phyloP scores from a whole-genome alignment of 2,329 filamentous ascomycete genomes.

The Nemania sp. region DNA sequence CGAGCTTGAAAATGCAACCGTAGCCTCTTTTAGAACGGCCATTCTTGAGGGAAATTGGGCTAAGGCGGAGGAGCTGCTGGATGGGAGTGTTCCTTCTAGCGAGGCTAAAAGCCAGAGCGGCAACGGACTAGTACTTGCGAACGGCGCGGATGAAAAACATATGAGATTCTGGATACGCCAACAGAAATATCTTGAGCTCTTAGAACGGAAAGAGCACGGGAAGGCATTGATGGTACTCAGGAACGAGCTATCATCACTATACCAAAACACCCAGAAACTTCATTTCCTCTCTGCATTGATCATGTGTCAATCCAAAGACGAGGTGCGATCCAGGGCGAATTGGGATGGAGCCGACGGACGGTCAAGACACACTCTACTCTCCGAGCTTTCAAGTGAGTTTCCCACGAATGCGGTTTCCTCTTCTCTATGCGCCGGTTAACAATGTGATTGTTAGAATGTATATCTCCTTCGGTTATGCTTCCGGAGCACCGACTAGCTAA shows the following conservation, averaged over 20 bases:
- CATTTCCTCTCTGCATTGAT: conserved; percentile 89
- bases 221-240: conserved; percentile 85
- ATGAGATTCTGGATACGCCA: conserved; percentile 92
- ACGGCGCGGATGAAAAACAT: conserved; percentile 78
- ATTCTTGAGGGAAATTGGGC: conserved; percentile 85
- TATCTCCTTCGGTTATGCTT: conserved; percentile 97
- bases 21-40: conserved; percentile 85
- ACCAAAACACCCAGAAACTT: conserved; percentile 80
- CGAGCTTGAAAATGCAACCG: conserved; percentile 85
- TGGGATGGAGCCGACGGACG: conserved; percentile 86
- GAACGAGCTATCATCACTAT: conserved; percentile 86
- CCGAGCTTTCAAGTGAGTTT: conserved; percentile 81
- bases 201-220: conserved; percentile 80
- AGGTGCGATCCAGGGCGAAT: conserved; percentile 79
- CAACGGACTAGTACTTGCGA: conserved; percentile 78
- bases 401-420: background rate
- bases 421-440: conserved; percentile 37
- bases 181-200: conserved; percentile 92
- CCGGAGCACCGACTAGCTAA: conserved; percentile 88
- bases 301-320: conserved; percentile 85
- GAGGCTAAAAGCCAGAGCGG: conserved; percentile 50
- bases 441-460: conserved; percentile 70
- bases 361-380: conserved; percentile 80
- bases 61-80: conserved; percentile 84
- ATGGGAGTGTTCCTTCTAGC: conserved; percentile 61